Evolutionary conservation across 805 yeast species (phyloP).

Genomic region (Dipodascus albidus): DNA sequence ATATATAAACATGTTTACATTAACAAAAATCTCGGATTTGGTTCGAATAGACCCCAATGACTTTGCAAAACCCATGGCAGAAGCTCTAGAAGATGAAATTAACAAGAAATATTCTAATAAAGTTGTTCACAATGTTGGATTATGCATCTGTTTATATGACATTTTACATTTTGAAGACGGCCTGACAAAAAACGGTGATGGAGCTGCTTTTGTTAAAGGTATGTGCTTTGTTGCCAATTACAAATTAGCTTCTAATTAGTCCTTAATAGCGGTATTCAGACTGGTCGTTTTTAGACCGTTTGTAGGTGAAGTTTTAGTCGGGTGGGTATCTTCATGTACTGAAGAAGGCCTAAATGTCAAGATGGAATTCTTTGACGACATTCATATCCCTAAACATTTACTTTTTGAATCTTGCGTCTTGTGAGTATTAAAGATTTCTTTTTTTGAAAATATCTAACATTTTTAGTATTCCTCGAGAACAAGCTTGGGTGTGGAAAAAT

Average conservation of each 20-base stretch:
- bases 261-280: conserved; percentile 44
- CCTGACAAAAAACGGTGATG: conserved; percentile 85
- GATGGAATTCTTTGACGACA: conserved; percentile 84
- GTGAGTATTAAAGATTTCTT: neutral
- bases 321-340: conserved; percentile 85
- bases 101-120: conserved; percentile 80
- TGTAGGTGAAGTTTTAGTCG: conserved; percentile 83
- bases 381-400: conserved; percentile 74
- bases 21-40: conserved; percentile 70
- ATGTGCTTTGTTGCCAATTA: too few species aligned
- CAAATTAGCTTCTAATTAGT: too few species aligned
- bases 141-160: conserved; percentile 80
- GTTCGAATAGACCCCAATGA: conserved; percentile 82
- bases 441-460: neutral
- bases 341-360: conserved; percentile 75
- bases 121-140: conserved; percentile 72
- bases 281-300: conserved; percentile 84
- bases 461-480: conserved; percentile 44
- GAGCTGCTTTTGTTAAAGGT: conserved; percentile 62
- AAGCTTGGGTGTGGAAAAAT: conserved; percentile 91
- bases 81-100: conserved; percentile 68
- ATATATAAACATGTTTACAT: conserved; percentile 69
- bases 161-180: conserved; percentile 77
- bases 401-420: conserved; percentile 69
- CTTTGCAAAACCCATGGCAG: conserved; percentile 59